Conservation (phyloP, 257 asterid species). For the Ligustrum vulgare region DNA sequence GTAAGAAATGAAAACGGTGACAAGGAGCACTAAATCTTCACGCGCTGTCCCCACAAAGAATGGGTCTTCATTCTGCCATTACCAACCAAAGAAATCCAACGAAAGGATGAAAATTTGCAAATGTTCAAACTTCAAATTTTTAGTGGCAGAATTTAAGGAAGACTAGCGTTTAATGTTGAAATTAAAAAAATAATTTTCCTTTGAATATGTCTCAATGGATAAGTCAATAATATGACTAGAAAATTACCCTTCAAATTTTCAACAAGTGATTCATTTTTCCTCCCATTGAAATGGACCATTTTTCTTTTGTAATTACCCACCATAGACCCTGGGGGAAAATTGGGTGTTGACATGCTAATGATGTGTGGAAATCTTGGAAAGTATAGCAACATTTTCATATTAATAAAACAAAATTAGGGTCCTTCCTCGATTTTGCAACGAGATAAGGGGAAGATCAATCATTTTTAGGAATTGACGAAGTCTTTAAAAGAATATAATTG, state of each 20-base stretch:
- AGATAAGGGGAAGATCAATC: too few species aligned
- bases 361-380: neutral
- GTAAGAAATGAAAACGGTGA: conserved; percentile 35
- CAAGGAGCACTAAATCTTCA: conserved; percentile 46
- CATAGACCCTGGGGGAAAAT: neutral
- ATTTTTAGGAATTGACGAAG: too few species aligned
- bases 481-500: too few species aligned
- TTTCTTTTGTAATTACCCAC: neutral
- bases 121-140: conserved; percentile 24
- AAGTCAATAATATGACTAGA: neutral
- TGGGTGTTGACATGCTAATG: neutral
- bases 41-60: conserved; percentile 40
- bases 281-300: neutral
- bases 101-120: too few species aligned
- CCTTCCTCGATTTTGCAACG: too few species aligned
- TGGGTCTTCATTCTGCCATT: too few species aligned
- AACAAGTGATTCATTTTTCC: neutral
- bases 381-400: too few species aligned
- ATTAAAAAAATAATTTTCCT: neutral
- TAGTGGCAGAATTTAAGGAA: conserved; percentile 49
- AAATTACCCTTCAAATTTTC: neutral
- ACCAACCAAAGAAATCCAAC: too few species aligned
- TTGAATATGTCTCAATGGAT: neutral
- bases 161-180: conserved; percentile 23
- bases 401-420: neutral